Evolutionary conservation across 495 filamentous ascomycete species (phyloP).

Genomic region (Penicillium parvum): DNA sequence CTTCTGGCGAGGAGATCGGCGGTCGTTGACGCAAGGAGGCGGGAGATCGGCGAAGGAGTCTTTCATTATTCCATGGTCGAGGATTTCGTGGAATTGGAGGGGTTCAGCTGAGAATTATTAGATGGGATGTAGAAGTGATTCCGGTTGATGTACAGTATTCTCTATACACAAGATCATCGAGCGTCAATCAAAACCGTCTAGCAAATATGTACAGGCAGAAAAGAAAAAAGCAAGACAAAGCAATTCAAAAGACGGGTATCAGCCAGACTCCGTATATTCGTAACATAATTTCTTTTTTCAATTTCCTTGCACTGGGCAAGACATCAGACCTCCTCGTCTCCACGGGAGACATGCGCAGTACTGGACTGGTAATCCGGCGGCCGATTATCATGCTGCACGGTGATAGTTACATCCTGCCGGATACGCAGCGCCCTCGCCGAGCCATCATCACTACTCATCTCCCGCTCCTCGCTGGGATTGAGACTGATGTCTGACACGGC

Average conservation of each 20-base stretch:
- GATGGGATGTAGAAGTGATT: neutral
- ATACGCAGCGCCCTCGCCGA: constrained; percentile 42
- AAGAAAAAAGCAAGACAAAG: neutral
- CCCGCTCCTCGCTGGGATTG: constrained; percentile 25
- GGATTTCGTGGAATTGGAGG: neutral
- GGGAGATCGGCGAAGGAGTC: constrained; percentile 25
- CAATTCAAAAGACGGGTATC: constrained; percentile 17
- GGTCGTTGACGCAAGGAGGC: constrained; percentile 17
- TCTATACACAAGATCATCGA: neutral
- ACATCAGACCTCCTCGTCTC: constrained; percentile 20
- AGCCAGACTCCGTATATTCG: constrained; percentile 17
- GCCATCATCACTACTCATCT: constrained; percentile 37
- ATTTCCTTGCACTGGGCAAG: too few relatives aligned
- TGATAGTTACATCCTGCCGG: constrained; percentile 44
- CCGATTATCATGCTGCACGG: constrained; percentile 35
- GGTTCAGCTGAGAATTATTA: too few relatives aligned
- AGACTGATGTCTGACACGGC: constrained; percentile 32
- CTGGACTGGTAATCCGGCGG: constrained; percentile 21
- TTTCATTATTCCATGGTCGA: too few relatives aligned
- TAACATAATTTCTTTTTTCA: constrained; percentile 8
- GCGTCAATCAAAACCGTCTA: too few relatives aligned
- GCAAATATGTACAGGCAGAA: constrained; percentile 15
- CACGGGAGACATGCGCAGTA: constrained; percentile 7
- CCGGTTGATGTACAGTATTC: neutral
- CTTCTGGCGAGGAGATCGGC: constrained; percentile 15